These are phyloP conservation scores for Sporothrix brasiliensis DNA, from an alignment of 2,329 filamentous ascomycete genomes.

Conservation along the genomic window DNA sequence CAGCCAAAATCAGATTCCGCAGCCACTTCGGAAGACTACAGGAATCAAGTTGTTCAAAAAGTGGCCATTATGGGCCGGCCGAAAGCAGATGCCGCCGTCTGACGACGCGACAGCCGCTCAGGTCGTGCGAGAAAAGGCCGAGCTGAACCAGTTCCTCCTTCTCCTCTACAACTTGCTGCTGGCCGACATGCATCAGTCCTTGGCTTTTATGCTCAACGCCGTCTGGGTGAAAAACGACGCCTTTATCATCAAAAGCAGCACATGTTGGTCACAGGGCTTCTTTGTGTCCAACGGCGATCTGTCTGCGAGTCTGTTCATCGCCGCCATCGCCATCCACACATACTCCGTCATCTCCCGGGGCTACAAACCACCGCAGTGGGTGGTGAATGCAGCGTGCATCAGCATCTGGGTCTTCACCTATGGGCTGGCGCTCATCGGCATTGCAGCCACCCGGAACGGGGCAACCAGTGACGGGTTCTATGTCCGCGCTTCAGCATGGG, in stretches of 20 bases:
- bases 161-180: slow-evolving; percentile 62
- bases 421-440: slow-evolving; percentile 49
- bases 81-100: too few species aligned
- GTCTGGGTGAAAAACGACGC: slow-evolving; percentile 54
- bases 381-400: slow-evolving; percentile 50
- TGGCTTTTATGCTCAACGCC: slow-evolving; percentile 59
- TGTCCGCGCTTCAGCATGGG: slow-evolving; percentile 59
- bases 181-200: slow-evolving; percentile 60
- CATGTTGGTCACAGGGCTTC: slow-evolving; percentile 60
- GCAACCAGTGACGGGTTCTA: slow-evolving; percentile 47
- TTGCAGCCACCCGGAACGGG: slow-evolving; percentile 39
- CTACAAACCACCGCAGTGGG: slow-evolving; percentile 49
- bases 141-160: slow-evolving; percentile 59
- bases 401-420: slow-evolving; percentile 56
- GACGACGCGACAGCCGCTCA: too few species aligned
- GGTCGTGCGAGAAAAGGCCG: not conserved
- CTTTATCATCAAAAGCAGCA: slow-evolving; percentile 51
- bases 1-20: too few species aligned
- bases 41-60: too few species aligned
- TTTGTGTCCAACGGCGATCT: slow-evolving; percentile 62
- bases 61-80: too few species aligned
- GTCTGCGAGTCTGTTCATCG: slow-evolving; percentile 60
- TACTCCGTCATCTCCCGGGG: slow-evolving; percentile 57
- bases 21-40: too few species aligned
- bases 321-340: slow-evolving; percentile 60